Evolutionary conservation across 352 stramenopile species (phyloP).

Genomic region (Phytophthora citricola): DNA sequence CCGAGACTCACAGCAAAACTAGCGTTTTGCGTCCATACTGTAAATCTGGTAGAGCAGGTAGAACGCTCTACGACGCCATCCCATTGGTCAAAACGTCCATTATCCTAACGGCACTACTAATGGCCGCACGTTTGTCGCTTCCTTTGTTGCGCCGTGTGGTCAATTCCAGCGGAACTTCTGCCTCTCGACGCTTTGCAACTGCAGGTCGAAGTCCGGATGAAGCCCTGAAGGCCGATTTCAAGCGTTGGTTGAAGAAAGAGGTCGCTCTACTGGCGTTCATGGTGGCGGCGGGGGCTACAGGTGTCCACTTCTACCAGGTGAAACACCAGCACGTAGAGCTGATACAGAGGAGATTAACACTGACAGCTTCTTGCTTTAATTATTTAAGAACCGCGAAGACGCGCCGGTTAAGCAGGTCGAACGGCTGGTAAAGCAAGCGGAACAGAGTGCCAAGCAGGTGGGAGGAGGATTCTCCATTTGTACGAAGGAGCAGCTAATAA

Average conservation of each 20-base stretch:
- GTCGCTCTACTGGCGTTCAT: slow-evolving; percentile 52
- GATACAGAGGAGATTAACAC: neutral
- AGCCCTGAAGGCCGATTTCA: slow-evolving; percentile 69
- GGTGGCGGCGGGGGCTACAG: slow-evolving; percentile 50
- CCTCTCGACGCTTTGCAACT: slow-evolving; percentile 29
- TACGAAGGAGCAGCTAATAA: too few species aligned
- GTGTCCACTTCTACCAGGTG: slow-evolving; percentile 78
- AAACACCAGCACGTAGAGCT: neutral
- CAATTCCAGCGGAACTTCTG: neutral
- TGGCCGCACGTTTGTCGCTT: slow-evolving; percentile 31
- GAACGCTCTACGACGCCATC: neutral
- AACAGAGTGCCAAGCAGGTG: slow-evolving; percentile 58
- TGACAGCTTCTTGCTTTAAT: slow-evolving; percentile 5
- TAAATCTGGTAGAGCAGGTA: too few species aligned
- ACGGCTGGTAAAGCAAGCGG: slow-evolving; percentile 54
- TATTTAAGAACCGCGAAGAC: slow-evolving; percentile 62
- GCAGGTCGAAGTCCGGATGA: slow-evolving; percentile 39
- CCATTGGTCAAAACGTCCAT: slow-evolving; percentile 31
- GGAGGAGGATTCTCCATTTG: neutral
- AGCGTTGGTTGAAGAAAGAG: slow-evolving; percentile 65
- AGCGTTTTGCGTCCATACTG: too few species aligned
- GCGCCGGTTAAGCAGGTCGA: slow-evolving; percentile 64
- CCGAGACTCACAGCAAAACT: slow-evolving; percentile 13
- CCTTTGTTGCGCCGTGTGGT: slow-evolving; percentile 15
- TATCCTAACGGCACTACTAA: neutral